Percentiles rank a stretch among this genome's conserved stretches.
Conservation (phyloP, 345 rosid species). For the Lepidium didymum region DNA sequence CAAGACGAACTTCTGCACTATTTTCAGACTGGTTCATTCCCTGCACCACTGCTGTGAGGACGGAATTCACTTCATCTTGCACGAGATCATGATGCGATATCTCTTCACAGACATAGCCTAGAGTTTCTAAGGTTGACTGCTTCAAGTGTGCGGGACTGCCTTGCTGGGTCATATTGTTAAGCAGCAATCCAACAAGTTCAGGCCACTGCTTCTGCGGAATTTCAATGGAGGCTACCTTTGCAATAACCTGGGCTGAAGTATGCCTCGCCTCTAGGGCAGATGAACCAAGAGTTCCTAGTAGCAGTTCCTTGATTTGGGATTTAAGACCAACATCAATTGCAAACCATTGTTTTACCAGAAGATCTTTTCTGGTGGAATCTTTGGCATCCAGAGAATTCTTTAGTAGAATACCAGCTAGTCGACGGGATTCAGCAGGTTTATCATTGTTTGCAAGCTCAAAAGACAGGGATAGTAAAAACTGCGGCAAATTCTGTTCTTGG, state of each 20-base stretch:
- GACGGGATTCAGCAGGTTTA: conserved; percentile 74
- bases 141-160: conserved; percentile 52
- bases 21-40: conserved; percentile 86
- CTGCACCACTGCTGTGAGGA: conserved; percentile 95
- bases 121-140: conserved; percentile 86
- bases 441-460: conserved; percentile 75
- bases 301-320: conserved; percentile 71
- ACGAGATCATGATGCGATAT: conserved; percentile 77
- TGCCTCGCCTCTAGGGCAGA: conserved; percentile 67
- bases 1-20: conserved; percentile 69
- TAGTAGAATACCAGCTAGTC: conserved; percentile 85
- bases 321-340: conserved; percentile 50
- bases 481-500: conserved; percentile 79
- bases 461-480: conserved; percentile 60
- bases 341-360: conserved; percentile 74
- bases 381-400: conserved; percentile 92
- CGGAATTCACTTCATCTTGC: conserved; percentile 85
- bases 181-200: conserved; percentile 58
- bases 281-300: conserved; percentile 65
- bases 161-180: conserved; percentile 68
- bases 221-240: conserved; percentile 87
- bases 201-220: conserved; percentile 95
- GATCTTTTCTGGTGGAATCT: conserved; percentile 55
- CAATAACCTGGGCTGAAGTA: conserved; percentile 89
- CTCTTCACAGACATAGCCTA: conserved; percentile 91